Evolutionary conservation across 345 rosid genomes (phyloP), one percentile per base, ranked within the genome.

Genomic region (Firmiana major): DNA sequence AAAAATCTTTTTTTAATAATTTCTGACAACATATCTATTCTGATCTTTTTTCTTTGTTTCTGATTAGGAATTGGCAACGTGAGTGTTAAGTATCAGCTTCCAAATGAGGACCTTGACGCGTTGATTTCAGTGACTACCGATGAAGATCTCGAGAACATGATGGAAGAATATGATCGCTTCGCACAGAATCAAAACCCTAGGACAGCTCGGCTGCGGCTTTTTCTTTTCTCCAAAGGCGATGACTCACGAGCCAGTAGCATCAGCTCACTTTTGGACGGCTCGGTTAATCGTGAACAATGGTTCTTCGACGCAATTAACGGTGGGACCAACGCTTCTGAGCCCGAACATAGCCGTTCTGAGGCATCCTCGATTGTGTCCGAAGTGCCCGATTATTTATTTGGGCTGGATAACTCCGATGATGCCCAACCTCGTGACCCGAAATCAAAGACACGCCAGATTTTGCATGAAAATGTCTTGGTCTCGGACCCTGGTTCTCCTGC

Each of bases 81-180:
- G 57, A 90, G 84, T 31, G 93, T 96, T 45, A 96, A 96, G 87
- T 96, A 96, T 75, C 98, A 96, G 86, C 91, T 96, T 19, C 99
- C 98, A 13, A 93, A 92, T 76, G 98, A 96, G 72, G 98, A 96
- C 87, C 97, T 96, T 22, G 98, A 96, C 81, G 92, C 97, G 67
- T 86, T 93, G 85, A 96, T 96, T 57, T 92, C 99, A 8, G 97
- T 96, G 73, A 88, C 97, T 5, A 93, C 93, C 22, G 99, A 96
- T 43, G 99, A 96, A 83, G 99, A 96, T 76, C 86, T 92, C 9
- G 98, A 96, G 76, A 96, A 96, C 90, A 93, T 96, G 99, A 91
- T 96, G 85, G 99, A 96, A 5, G 99, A 96, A 74, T 93, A 92
- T 83, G 99, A 96, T 72, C 98, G 99, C 68, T 11, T 90, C 24